A percentile compares a stretch with the other conserved stretches of the same genome.
These are phyloP conservation scores for Polytrichum commune DNA, from an alignment of 225 moss, liverwort and hornwort species.

Conservation along the genomic window DNA sequence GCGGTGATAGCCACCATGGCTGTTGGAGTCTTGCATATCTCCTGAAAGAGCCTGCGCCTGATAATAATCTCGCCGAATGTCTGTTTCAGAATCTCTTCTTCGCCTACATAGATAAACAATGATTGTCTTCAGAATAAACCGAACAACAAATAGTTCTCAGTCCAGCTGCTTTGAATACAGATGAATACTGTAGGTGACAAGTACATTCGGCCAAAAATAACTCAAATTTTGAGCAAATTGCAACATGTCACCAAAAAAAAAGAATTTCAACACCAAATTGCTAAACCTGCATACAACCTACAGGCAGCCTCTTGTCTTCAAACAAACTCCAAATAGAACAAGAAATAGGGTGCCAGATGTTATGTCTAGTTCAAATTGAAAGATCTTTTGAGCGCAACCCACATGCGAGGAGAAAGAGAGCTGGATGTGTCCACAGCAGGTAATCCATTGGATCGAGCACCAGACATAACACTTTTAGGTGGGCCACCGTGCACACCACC, in stretches of 20 bases:
- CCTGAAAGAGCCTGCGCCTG: slow-evolving; percentile 45
- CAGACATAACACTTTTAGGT: slow-evolving; percentile 14
- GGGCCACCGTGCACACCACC: slow-evolving; percentile 36
- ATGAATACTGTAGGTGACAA: too few species aligned
- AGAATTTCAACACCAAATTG: too few species aligned
- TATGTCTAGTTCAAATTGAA: slow-evolving; percentile 5
- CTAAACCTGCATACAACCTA: too few species aligned
- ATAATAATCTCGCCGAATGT: slow-evolving; percentile 34
- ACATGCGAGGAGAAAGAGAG: slow-evolving; percentile 49
- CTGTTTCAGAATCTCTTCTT: slow-evolving; percentile 39
- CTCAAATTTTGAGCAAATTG: too few species aligned
- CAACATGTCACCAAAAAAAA: too few species aligned
- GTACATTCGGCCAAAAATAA: too few species aligned
- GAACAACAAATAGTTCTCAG: too few species aligned
- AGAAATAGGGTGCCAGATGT: not conserved
- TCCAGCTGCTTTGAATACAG: too few species aligned
- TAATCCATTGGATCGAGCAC: slow-evolving; percentile 26
- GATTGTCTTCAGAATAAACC: slow-evolving; percentile 8
- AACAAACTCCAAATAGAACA: not conserved
- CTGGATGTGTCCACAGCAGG: slow-evolving; percentile 34
- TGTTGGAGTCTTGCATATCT: slow-evolving; percentile 53
- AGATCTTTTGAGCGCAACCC: slow-evolving; percentile 16
- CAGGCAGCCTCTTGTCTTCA: too few species aligned
- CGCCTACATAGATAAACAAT: slow-evolving; percentile 31
- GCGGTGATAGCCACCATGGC: slow-evolving; percentile 50